Percentiles rank a stretch among this genome's conserved stretches.
Conservation (phyloP, 257 asterid genomes). For the Ajuga chamaepitys region DNA sequence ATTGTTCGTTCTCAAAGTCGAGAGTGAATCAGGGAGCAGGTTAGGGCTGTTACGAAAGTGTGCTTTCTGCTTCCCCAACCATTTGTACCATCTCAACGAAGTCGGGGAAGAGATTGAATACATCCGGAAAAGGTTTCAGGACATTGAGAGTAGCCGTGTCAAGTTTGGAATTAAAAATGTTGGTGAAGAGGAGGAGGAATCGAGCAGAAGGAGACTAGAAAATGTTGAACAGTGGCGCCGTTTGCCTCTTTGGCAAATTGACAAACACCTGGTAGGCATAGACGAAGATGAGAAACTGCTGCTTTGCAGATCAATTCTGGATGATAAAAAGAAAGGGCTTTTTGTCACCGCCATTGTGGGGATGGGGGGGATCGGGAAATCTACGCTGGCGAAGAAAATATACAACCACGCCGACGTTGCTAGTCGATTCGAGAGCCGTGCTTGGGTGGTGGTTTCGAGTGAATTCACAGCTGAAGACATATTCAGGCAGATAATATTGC, state of each 20-base stretch:
- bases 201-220: neutral
- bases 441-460: slow-evolving; percentile 16
- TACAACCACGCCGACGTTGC: neutral
- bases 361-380: neutral
- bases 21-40: neutral
- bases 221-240: neutral
- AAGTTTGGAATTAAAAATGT: neutral
- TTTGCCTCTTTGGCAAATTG: neutral
- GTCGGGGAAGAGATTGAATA: neutral
- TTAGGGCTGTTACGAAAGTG: neutral
- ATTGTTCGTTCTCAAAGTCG: neutral
- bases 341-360: neutral
- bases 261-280: neutral
- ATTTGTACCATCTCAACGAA: neutral
- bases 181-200: neutral
- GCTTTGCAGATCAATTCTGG: neutral
- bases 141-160: neutral
- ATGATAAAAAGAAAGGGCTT: neutral
- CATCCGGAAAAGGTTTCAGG: neutral
- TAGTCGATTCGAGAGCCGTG: neutral
- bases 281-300: neutral
- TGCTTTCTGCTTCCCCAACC: neutral
- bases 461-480: slow-evolving; percentile 2
- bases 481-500: neutral
- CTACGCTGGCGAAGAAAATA: neutral